Base-by-base conservation (phyloP, 305 asterid species). In the Petunia hybrid region DNA sequence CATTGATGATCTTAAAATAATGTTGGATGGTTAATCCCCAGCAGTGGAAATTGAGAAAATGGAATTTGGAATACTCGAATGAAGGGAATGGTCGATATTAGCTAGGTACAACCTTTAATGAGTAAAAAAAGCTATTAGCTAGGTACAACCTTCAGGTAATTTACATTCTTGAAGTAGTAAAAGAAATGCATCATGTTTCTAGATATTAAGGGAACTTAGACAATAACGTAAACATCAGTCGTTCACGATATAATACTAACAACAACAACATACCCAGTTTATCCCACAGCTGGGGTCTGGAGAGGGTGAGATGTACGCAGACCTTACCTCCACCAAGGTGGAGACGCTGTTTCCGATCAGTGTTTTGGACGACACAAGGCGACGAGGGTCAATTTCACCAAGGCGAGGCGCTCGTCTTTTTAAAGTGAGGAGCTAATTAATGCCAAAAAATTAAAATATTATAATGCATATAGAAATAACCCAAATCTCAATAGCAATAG, bases 181-280 rank as follows among this genome's bases (percentile, higher is more conserved):
- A 40, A 73, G 63, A 73, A 73, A 73, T 73, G 63, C 46, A 51
- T 73, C 63, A 73, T 51, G 46, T 73, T 51, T 73, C 78, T 73
- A 43, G 63, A 35, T 63, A 73, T 51, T 73, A 36, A 36, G 62
- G 2, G 35, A 51, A 73, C 63, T 73, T 35, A 46, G 78, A 73
- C 13, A 51, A 16, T 68, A 68, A 73, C 51, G 46, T 35, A 73
- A 45, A 65, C 22, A 22, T 22, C 31, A 22, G 31, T 22, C 31
- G 31, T 73, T 51, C 41, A 40, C 63, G 45, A 51, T 51, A 35
- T 51, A 35, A 36, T 73, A 12, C 46, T 73, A 36, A 73, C 36
- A 73, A 22, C 31, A 22, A 22, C 31, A 22, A 22, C 31, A 22
- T 22, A 22, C 31, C 31, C 31, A 22, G 31, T 22, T 22, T 22